A percentile compares a stretch with the other conserved stretches of the same genome.
Evolutionary conservation across 805 yeast species (phyloP).

Genomic region (Saturnispora dispora): DNA sequence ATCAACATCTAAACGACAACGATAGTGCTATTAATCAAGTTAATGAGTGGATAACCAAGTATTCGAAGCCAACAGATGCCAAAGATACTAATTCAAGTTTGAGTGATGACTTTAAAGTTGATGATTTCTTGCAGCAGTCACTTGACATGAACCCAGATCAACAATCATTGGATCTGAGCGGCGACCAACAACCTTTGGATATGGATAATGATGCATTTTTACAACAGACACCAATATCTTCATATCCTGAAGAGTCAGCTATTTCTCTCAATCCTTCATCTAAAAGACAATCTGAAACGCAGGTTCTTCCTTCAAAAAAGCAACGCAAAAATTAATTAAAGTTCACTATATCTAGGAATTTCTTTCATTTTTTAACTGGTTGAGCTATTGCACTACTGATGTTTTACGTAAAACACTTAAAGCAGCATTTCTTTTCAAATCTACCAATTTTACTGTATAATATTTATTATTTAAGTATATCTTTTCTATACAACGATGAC

Average conservation of each 20-base stretch:
- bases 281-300: background rate
- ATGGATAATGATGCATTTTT: constrained; percentile 5
- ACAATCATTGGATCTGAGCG: constrained; percentile 10
- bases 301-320: background rate
- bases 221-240: background rate
- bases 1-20: constrained; percentile 38
- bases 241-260: background rate
- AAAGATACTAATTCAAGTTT: constrained; percentile 11
- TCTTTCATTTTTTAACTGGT: background rate
- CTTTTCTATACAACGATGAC: background rate
- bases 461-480: background rate
- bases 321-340: background rate
- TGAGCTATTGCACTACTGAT: background rate
- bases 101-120: constrained; percentile 12
- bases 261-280: background rate
- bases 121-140: constrained; percentile 23
- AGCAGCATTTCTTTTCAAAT: background rate
- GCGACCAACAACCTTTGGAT: constrained; percentile 10
- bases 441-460: background rate
- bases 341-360: background rate
- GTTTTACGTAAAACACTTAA: background rate
- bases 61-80: constrained; percentile 6
- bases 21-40: constrained; percentile 47
- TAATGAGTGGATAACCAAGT: constrained; percentile 41
- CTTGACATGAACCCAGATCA: constrained; percentile 12